Base-by-base conservation (phyloP, 257 asterid species). In the Lantana camara region DNA sequence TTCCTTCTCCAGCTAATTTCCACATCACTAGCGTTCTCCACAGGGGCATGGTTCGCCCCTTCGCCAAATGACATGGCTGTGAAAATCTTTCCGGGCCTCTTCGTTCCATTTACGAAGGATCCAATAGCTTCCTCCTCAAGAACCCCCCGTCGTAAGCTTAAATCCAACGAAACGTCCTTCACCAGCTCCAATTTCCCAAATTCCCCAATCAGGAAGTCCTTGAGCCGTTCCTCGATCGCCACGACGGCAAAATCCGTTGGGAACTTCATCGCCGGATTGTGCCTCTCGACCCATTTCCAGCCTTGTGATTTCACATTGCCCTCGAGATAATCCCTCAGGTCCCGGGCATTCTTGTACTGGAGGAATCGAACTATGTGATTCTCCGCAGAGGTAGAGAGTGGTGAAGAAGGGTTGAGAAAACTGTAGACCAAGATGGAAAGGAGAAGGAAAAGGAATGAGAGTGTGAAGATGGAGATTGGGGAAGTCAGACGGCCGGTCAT, bases 1-100 rank as follows among this genome's bases (percentile, higher is more conserved):
- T 78, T 78, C 81, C 98, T 78, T 65, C 84, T 76, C 89, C 85
- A 84, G 69, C 79, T 74, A 51, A 63, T 71, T 54, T 41, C 69
- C 68, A 58, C 69, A 70, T 73, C 61, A 67, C 84, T 74, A 45
- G 75, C 46, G 69, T 77, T 77, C 1, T 68, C 73, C 61, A 29
- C 69, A 3, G 63, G 70, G 47, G 30, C 58, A n/a, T 44, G 14
- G 7, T 58, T 55, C 71, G 73, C 78, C 37, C 55, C 71, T 63
- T 80, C 93, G 37, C 67, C 73, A 67, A 93, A 93, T 24, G 99
- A 93, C 96, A 90, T 90, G 14, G 90, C 69, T 1, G 97, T 85
- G 79, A 93, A 93, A 55, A 93, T 85, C 88, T 93, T 93, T 16
- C 97, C 99, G 0, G 96, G 88, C 79, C 95, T 85, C 80, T 90